Evolutionary conservation across 2,329 filamentous ascomycete genomes (phyloP).

Genomic region (Pseudogymnoascus sp.): DNA sequence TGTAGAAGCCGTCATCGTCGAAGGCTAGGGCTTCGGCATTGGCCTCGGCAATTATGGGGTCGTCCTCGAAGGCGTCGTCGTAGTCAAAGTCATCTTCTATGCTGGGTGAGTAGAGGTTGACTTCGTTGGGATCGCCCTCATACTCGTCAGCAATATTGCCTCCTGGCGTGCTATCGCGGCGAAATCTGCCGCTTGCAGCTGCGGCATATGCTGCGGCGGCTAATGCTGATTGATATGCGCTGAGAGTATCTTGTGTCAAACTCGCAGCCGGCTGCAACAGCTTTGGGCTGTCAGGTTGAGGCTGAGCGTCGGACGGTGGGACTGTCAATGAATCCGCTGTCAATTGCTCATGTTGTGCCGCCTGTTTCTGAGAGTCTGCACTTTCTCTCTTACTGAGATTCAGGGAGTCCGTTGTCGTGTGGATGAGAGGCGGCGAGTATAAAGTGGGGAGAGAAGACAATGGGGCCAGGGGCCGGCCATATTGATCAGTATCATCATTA

Average conservation of each 20-base stretch:
- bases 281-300: neutral
- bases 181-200: conserved; percentile 68
- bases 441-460: conserved; percentile 25
- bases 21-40: conserved; percentile 91
- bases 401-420: conserved; percentile 15
- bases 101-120: conserved; percentile 11
- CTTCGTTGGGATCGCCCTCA: conserved; percentile 19
- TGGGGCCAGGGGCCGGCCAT: conserved; percentile 46
- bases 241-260: conserved; percentile 51
- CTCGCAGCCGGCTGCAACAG: conserved; percentile 10
- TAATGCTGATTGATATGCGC: conserved; percentile 76
- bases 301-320: neutral
- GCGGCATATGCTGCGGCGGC: conserved; percentile 75
- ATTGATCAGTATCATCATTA: conserved; percentile 56
- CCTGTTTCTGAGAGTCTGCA: conserved; percentile 1
- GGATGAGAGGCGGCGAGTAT: conserved; percentile 24
- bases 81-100: conserved; percentile 36
- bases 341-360: neutral
- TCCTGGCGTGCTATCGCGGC: conserved; percentile 40
- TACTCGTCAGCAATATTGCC: conserved; percentile 19
- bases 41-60: conserved; percentile 87
- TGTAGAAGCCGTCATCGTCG: conserved; percentile 91
- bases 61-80: conserved; percentile 68
- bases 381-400: conserved; percentile 11
- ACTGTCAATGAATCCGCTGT: neutral